Evolutionary conservation across 2,329 filamentous ascomycete genomes (phyloP), one percentile per base, ranked within the genome.

Genomic region (Colletotrichum coccodes): DNA sequence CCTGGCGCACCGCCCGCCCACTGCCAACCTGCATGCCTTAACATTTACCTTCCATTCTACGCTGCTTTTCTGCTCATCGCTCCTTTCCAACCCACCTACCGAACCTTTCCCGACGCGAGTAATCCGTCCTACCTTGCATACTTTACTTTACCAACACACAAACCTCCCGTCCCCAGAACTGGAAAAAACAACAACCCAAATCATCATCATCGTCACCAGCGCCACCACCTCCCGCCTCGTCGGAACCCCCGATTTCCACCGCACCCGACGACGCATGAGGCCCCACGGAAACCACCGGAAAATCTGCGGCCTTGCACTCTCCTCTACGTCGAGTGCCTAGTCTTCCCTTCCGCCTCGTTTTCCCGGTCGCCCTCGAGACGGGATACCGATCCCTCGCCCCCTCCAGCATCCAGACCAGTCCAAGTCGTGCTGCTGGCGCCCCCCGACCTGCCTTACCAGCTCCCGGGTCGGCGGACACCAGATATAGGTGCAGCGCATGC

Each of bases 401-500:
- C 36, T 60, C 65, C 65, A 65, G 65, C 65, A 68, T 60, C 61
- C 54, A 68, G 65, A 65, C 61, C 65, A 65, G 32, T 56, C 36
- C 61, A 57, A 62, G 67, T 69, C 74, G 75, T 72, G 75, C 76
- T 80, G 78, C 78, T 76, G 75, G 76, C 75, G 57, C 79, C 77
- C 21, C 65, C 65, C 75, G 78, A 74, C 77, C 76, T 76, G 65
- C 70, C 72, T 65, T 36, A 38, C 61, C 67, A 76, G 78, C 77
- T 75, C 71, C 70, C 71, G 74, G 79, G 78, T 76, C 75, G 77
- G 77, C 75, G 76, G 77, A 75, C 75, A 78, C 77, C 75, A 77
- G 76, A 75, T 75, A 71, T 42, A 28, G 73, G 73, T 72, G 73
- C 75, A 77, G 81, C 85, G 85, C 85, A 90, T 90, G 87, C 87